Evolutionary conservation across 768 basidiomycete species (phyloP), one percentile per base, ranked within the genome.

Genomic region (Mycena rosella): DNA sequence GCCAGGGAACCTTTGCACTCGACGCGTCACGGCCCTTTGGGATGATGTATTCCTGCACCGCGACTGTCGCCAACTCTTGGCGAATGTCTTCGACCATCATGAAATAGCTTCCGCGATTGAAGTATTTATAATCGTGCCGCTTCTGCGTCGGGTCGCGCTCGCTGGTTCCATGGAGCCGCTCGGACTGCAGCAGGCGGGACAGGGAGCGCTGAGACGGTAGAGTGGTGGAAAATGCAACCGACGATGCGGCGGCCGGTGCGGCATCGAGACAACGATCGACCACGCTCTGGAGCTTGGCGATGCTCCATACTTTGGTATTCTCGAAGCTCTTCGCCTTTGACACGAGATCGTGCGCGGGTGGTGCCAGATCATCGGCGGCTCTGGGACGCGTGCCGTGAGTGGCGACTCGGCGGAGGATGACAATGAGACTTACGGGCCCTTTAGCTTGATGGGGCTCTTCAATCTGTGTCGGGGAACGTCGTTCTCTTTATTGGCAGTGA

Each of bases 111-210:
- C 85, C 84, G 45, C 89, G 88, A 20, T 87, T 79, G 78, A 99
- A 99, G 77, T 99, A 99, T 63, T 86, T 88, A 75, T 89, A 95
- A 78, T 96, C 96, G 69, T 92, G 91, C 55, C 96, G 89, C 68
- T 88, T 94, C 68, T 96, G 93, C 22, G 88, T 90, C 1, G 95
- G 91, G 79, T 99, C 98, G 51, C 97, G 93, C 81, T 99, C 98
- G 20, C 89, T 91, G 1, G 90, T 92, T 51, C 98, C 98, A 69
- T 95, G 89, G 45, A 94, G 78, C 67, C 90, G 90, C 77, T 99
- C 98, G 22, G 92, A 91, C 72, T 94, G 89, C 47, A 95, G 81
- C 20, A 93, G 84, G 36, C 84, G 87, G 15, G 85, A 86, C 30
- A 93, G 83, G 63, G 86, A 83, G 44, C 83, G 86, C 64, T 85